These are phyloP conservation scores for Pythium sp. DNA, from an alignment of 352 stramenopile species.

Conservation along the genomic window DNA sequence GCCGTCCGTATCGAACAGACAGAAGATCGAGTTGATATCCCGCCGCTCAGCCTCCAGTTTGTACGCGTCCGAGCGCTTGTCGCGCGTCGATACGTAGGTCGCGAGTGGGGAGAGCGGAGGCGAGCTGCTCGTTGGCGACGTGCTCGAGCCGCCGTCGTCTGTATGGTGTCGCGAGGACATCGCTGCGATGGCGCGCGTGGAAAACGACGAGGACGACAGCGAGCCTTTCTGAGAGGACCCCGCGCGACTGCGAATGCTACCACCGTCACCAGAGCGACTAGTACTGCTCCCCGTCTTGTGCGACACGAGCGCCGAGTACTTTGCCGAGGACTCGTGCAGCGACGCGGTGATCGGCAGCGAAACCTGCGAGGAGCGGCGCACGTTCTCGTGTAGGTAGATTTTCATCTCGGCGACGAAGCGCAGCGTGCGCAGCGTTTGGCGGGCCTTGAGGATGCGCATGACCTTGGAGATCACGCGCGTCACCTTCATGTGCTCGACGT, in stretches of 20 bases:
- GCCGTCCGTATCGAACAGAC: constrained; percentile 59
- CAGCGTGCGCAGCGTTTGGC: constrained; percentile 68
- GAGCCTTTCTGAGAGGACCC: constrained; percentile 15
- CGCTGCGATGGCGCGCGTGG: background rate
- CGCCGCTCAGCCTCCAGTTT: constrained; percentile 58
- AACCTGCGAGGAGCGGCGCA: constrained; percentile 22
- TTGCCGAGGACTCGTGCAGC: constrained; percentile 31
- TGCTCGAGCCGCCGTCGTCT: background rate
- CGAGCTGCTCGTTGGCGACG: constrained; percentile 9
- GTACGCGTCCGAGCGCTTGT: constrained; percentile 56
- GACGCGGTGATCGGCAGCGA: constrained; percentile 35
- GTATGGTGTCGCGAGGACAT: background rate
- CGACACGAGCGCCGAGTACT: constrained; percentile 21
- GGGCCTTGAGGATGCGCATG: constrained; percentile 57
- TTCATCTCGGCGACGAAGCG: constrained; percentile 81
- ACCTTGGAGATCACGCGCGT: constrained; percentile 64
- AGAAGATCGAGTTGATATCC: constrained; percentile 75
- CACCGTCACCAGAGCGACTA: background rate
- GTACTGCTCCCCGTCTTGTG: background rate
- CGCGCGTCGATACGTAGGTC: constrained; percentile 37
- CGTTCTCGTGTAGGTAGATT: constrained; percentile 63
- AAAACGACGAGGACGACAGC: background rate
- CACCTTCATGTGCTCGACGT: constrained; percentile 74
- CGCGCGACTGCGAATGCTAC: constrained; percentile 11
- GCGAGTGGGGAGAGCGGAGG: constrained; percentile 50